Conservation (phyloP, 768 basidiomycete genomes). For the Amanita brunnescens region DNA sequence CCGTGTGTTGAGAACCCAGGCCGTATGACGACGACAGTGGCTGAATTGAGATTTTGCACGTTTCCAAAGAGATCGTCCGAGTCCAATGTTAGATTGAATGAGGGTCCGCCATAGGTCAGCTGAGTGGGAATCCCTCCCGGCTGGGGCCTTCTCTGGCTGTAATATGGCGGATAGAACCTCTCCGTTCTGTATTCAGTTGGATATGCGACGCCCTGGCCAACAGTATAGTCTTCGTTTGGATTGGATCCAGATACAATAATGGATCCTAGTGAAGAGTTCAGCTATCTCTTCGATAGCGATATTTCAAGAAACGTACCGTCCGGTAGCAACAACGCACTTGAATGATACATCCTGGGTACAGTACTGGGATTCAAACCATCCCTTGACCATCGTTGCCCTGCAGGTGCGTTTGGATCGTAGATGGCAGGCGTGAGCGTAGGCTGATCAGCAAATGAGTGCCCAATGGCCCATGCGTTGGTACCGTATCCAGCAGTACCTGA, state of each 20-base stretch:
- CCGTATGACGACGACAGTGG: conserved; percentile 50
- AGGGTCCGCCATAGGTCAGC: conserved; percentile 68
- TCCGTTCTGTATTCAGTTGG: conserved; percentile 77
- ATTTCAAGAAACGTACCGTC: conserved; percentile 32
- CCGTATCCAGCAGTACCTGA: conserved; percentile 66
- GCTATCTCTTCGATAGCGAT: neutral
- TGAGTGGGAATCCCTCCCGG: conserved; percentile 46
- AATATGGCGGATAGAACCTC: conserved; percentile 69
- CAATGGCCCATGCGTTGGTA: conserved; percentile 47
- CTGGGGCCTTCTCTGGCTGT: conserved; percentile 51
- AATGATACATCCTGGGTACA: conserved; percentile 77
- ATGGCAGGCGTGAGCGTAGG: conserved; percentile 50
- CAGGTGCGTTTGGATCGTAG: conserved; percentile 57
- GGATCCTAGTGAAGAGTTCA: conserved; percentile 31
- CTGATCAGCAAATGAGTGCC: conserved; percentile 55
- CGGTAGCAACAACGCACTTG: conserved; percentile 56
- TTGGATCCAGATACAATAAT: conserved; percentile 75
- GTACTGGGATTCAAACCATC: conserved; percentile 52
- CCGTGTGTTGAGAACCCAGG: conserved; percentile 75
- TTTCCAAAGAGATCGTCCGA: conserved; percentile 46
- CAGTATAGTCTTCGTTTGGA: conserved; percentile 63
- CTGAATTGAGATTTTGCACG: conserved; percentile 39
- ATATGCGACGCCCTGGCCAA: conserved; percentile 39
- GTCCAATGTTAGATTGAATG: conserved; percentile 58
- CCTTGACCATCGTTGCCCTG: conserved; percentile 56